phyloP scores from a whole-genome alignment of 2,329 filamentous ascomycete species.

The Fusarium paranaense region DNA sequence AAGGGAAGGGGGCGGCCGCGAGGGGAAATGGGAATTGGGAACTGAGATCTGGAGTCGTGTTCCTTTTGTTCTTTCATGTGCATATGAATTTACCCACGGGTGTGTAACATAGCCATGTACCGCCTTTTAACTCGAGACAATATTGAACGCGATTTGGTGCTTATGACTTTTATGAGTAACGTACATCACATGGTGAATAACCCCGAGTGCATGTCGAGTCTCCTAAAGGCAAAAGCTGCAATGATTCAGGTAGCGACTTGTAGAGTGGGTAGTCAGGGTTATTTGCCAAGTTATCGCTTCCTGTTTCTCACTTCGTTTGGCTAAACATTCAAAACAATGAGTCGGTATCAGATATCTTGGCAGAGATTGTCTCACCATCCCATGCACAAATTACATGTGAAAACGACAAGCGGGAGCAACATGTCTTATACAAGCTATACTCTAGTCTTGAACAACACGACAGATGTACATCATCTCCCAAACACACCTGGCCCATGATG shows the following conservation, averaged over 20 bases:
- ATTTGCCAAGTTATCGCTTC: neutral
- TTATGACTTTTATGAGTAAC: neutral
- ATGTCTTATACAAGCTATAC: slow-evolving; percentile 19
- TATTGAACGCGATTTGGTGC: slow-evolving; percentile 11
- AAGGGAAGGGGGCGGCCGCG: neutral
- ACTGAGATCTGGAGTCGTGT: slow-evolving; percentile 32
- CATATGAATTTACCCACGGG: slow-evolving; percentile 32
- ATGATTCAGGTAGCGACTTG: neutral
- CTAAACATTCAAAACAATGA: neutral
- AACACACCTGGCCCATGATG: neutral
- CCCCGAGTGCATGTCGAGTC: neutral
- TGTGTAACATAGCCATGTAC: slow-evolving; percentile 23
- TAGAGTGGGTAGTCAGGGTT: neutral
- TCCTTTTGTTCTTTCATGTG: slow-evolving; percentile 38
- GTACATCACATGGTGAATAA: neutral
- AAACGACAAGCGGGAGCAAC: slow-evolving; percentile 15
- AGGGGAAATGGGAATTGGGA: slow-evolving; percentile 14
- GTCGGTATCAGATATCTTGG: neutral
- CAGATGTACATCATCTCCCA: neutral
- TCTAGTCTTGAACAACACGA: neutral
- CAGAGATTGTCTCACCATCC: neutral
- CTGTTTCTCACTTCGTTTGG: neutral
- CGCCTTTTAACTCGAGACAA: slow-evolving; percentile 25
- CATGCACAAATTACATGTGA: neutral
- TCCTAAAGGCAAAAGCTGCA: neutral